Conservation (phyloP, 1,284 basidiomycete genomes). For the Ceratobasidium sp. region DNA sequence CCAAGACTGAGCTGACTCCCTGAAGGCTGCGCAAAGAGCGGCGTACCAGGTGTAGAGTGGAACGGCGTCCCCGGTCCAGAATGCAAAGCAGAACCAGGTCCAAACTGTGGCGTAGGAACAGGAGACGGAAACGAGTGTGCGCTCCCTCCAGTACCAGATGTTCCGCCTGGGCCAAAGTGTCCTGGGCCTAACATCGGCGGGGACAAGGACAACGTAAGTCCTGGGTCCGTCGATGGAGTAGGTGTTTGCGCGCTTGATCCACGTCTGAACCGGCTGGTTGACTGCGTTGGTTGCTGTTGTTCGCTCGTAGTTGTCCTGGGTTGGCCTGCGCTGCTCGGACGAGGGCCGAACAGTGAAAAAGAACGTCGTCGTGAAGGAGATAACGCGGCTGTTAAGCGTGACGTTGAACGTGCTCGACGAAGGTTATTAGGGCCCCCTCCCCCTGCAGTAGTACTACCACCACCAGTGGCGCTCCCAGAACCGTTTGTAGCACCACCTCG, state of each 20-base stretch:
- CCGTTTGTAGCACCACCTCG: no score
- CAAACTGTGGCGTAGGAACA: background rate
- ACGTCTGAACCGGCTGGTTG: no score
- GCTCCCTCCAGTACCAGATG: slow-evolving; percentile 1
- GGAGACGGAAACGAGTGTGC: slow-evolving; percentile 24
- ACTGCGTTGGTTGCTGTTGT: background rate
- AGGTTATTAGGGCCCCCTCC: background rate
- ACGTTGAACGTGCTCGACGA: slow-evolving; percentile 38
- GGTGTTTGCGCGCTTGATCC: no score
- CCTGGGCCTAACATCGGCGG: slow-evolving; percentile 12
- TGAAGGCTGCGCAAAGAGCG: slow-evolving; percentile 9
- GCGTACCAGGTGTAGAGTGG: slow-evolving; percentile 19
- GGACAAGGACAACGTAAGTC: slow-evolving; percentile 17
- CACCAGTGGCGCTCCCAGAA: background rate
- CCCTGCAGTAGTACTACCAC: slow-evolving; percentile 24
- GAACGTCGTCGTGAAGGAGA: slow-evolving; percentile 29
- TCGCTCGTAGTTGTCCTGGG: slow-evolving; percentile 23
- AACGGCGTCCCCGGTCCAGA: background rate
- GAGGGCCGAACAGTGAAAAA: slow-evolving; percentile 37
- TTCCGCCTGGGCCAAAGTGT: no score
- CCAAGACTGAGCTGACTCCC: slow-evolving; percentile 41
- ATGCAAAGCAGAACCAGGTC: background rate
- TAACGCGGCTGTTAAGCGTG: slow-evolving; percentile 22
- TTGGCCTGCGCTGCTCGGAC: slow-evolving; percentile 41
- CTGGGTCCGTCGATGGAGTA: slow-evolving; percentile 27